Evolutionary conservation across 495 filamentous ascomycete species (phyloP).

Genomic region (Penicillium paradoxum): DNA sequence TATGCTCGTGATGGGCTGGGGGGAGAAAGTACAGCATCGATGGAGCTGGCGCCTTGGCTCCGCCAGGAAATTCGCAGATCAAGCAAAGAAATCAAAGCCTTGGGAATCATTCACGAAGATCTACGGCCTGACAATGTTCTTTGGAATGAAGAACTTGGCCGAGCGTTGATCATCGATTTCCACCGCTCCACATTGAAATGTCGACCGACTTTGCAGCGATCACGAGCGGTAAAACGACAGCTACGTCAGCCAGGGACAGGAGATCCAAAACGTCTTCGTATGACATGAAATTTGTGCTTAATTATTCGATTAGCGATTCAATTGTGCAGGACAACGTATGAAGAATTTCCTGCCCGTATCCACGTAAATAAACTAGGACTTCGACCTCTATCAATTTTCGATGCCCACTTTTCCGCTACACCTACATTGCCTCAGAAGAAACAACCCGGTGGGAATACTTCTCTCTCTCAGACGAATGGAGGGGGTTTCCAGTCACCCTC

Average conservation of each 20-base stretch:
- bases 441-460: neutral
- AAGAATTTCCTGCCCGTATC: neutral
- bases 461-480: too few relatives aligned
- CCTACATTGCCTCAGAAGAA: neutral
- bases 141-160: constrained; percentile 26
- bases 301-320: neutral
- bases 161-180: constrained; percentile 33
- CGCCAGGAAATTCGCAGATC: constrained; percentile 10
- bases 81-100: constrained; percentile 16
- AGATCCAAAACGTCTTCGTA: constrained; percentile 11
- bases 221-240: constrained; percentile 7
- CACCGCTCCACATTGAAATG: constrained; percentile 20
- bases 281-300: too few relatives aligned
- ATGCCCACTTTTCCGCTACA: neutral
- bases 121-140: constrained; percentile 26
- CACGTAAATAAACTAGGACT: neutral
- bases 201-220: constrained; percentile 6
- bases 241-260: constrained; percentile 6
- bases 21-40: constrained; percentile 18
- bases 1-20: constrained; percentile 47
- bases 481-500: too few relatives aligned
- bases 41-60: neutral
- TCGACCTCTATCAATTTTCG: neutral
- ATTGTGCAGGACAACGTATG: neutral
- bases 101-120: constrained; percentile 20